Percentiles rank a stretch among this genome's conserved stretches.
Conservation (phyloP, 2,329 filamentous ascomycete species). For the Botryotinia convoluta region DNA sequence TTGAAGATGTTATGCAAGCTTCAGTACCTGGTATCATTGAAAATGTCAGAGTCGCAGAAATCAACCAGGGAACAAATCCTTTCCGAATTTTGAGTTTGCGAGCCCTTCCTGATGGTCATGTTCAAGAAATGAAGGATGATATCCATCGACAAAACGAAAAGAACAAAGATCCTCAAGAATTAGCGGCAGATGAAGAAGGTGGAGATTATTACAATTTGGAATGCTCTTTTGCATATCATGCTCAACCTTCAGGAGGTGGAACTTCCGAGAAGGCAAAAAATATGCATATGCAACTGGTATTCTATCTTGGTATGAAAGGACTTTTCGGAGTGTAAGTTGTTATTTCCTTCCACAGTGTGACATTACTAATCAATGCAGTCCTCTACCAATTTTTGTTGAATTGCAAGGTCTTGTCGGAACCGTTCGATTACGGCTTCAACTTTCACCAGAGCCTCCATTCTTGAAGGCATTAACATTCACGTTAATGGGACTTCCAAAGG, state of each 20-base stretch:
- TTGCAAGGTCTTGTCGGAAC: conserved; percentile 89
- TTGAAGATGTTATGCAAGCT: conserved; percentile 95
- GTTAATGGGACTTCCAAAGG: conserved; percentile 88
- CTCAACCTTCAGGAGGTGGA: conserved; percentile 67
- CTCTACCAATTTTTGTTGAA: conserved; percentile 57
- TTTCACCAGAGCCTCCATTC: conserved; percentile 89
- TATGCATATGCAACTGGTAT: conserved; percentile 95
- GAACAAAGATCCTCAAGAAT: conserved; percentile 79
- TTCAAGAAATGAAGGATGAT: conserved; percentile 76
- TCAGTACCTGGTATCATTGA: conserved; percentile 89
- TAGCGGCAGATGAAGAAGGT: conserved; percentile 84
- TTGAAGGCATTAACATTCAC: conserved; percentile 90
- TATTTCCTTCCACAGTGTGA: neutral
- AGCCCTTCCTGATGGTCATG: conserved; percentile 78
- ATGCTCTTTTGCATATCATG: conserved; percentile 86
- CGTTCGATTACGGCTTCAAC: conserved; percentile 74
- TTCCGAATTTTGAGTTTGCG: conserved; percentile 84
- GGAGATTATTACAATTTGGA: conserved; percentile 93
- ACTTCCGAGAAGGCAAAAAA: conserved; percentile 83
- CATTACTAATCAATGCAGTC: conserved; percentile 17
- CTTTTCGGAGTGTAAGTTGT: conserved; percentile 34
- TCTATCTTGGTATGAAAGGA: conserved; percentile 69
- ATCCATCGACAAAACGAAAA: conserved; percentile 77
- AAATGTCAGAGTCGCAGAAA: conserved; percentile 91
- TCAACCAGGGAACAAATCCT: conserved; percentile 89